These are phyloP conservation scores for Sclerotinia minor DNA, from an alignment of 2,329 filamentous ascomycete species.

Conservation along the genomic window DNA sequence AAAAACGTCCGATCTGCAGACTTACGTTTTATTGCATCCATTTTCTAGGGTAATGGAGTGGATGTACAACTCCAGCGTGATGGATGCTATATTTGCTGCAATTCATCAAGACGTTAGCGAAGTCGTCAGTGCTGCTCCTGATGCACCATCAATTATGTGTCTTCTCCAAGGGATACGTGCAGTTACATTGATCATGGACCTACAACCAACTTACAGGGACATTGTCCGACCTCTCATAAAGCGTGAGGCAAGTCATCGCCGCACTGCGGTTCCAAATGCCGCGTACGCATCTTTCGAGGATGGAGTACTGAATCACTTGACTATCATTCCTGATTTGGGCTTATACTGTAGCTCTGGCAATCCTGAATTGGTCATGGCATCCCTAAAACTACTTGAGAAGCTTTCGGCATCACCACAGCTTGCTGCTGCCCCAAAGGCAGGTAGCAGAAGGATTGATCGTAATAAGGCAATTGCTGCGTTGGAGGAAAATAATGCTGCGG, in stretches of 20 bases:
- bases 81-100: conserved; percentile 73
- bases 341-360: conserved; percentile 85
- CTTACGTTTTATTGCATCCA: conserved; percentile 85
- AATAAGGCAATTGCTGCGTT: conserved; percentile 89
- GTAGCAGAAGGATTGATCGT: conserved; percentile 50
- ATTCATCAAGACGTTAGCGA: conserved; percentile 74
- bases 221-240: conserved; percentile 80
- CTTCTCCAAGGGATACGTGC: conserved; percentile 80
- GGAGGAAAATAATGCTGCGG: conserved; percentile 66
- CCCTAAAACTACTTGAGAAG: conserved; percentile 79
- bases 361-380: conserved; percentile 74
- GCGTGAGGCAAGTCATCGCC: conserved; percentile 59
- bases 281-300: conserved; percentile 91
- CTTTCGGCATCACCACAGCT: conserved; percentile 76
- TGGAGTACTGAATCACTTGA: conserved; percentile 77
- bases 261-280: conserved; percentile 66
- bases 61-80: conserved; percentile 91
- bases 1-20: conserved; percentile 69
- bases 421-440: conserved; percentile 32
- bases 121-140: conserved; percentile 69
- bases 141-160: conserved; percentile 79
- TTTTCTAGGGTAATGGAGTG: conserved; percentile 96
- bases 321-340: conserved; percentile 77
- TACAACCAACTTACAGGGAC: conserved; percentile 89
- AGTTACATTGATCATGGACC: conserved; percentile 76